A percentile compares a stretch with the other conserved stretches of the same genome.
These are phyloP conservation scores for Aphanoascus verrucosus DNA, from an alignment of 2,329 filamentous ascomycete species.

Conservation along the genomic window DNA sequence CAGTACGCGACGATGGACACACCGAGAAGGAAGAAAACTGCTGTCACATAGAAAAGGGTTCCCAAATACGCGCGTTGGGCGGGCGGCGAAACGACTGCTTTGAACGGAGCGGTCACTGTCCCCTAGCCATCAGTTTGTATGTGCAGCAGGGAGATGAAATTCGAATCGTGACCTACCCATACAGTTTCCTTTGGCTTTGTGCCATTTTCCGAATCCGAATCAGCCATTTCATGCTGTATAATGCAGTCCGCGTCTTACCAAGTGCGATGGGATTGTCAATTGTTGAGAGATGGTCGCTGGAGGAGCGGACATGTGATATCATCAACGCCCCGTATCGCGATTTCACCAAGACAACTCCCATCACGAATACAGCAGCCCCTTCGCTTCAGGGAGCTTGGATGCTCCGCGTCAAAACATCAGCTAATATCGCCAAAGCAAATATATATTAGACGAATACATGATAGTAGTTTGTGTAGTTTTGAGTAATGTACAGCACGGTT, in stretches of 20 bases:
- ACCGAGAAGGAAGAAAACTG: conserved; percentile 46
- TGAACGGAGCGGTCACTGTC: conserved; percentile 44
- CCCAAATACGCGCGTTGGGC: conserved; percentile 56
- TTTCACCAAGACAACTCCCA: too few relatives aligned
- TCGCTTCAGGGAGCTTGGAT: too few relatives aligned
- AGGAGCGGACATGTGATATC: neutral
- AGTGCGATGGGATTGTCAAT: neutral
- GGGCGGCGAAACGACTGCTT: conserved; percentile 47
- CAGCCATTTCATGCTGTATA: conserved; percentile 4
- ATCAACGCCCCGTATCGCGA: neutral
- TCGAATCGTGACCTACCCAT: conserved; percentile 2
- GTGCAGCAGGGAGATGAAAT: conserved; percentile 23
- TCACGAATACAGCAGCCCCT: too few relatives aligned
- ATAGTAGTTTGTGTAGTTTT: too few relatives aligned
- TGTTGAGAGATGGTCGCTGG: neutral
- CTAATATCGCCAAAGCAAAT: too few relatives aligned
- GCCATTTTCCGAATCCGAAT: neutral
- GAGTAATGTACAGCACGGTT: too few relatives aligned
- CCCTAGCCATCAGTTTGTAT: conserved; percentile 34
- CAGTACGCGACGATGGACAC: conserved; percentile 52
- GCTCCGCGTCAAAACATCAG: too few relatives aligned
- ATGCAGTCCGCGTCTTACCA: neutral
- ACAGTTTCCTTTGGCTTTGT: conserved; percentile 7
- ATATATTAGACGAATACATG: too few relatives aligned
- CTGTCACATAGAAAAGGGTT: conserved; percentile 43